Percentiles rank a stretch among this genome's conserved stretches.
Conservation (phyloP, 2,329 filamentous ascomycete genomes). For the Pseudogymnoascus sp. region DNA sequence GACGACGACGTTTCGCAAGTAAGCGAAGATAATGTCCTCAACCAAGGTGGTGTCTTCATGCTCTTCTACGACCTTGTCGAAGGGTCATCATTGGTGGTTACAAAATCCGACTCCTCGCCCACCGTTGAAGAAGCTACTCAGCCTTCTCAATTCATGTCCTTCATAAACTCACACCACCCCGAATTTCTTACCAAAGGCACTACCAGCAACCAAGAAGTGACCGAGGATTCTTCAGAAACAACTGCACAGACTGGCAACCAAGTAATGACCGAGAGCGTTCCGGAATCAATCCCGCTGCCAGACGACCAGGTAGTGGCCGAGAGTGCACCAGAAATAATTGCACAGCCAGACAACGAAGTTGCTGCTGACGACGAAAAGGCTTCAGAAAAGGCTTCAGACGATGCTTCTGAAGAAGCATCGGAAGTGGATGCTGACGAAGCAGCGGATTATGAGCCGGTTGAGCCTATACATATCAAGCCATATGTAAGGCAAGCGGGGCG, state of each 20-base stretch:
- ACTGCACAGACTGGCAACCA: neutral
- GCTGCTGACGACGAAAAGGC: neutral
- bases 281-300: neutral
- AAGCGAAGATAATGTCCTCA: constrained; percentile 64
- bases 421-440: neutral
- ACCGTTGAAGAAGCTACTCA: neutral
- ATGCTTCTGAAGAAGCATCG: neutral
- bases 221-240: neutral
- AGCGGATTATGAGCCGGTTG: neutral
- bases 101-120: neutral
- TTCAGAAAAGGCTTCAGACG: neutral
- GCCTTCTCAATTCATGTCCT: neutral
- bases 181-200: neutral
- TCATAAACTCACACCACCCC: neutral
- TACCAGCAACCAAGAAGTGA: neutral
- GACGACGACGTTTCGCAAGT: constrained; percentile 77
- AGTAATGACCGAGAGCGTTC: neutral
- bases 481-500: constrained; percentile 1
- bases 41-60: constrained; percentile 84
- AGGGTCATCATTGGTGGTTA: constrained; percentile 20
- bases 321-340: neutral
- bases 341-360: neutral
- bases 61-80: constrained; percentile 83
- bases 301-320: neutral
- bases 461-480: constrained; percentile 4